Conservation (phyloP, 805 yeast species). For the Candida sonorensis region DNA sequence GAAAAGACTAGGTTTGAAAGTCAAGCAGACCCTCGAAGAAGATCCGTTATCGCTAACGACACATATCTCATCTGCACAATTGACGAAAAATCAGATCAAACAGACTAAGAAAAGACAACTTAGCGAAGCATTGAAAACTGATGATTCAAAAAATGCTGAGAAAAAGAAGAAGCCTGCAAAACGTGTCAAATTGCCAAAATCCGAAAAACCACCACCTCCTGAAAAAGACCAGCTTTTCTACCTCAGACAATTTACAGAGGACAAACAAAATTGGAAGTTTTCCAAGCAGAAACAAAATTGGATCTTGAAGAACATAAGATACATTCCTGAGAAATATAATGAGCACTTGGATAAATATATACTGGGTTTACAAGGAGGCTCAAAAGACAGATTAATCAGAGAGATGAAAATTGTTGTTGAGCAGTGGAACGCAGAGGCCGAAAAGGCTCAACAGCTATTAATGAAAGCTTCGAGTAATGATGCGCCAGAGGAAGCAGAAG, state of each 20-base stretch:
- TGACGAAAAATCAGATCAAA: conserved; percentile 38
- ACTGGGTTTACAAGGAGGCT: conserved; percentile 63
- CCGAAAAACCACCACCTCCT: conserved; percentile 63
- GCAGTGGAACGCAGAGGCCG: conserved; percentile 50
- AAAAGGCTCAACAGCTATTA: conserved; percentile 34
- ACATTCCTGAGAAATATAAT: conserved; percentile 48
- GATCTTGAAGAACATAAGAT: conserved; percentile 58
- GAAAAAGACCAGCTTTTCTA: conserved; percentile 71
- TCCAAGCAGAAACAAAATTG: conserved; percentile 84
- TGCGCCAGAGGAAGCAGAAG: too few relatives aligned
- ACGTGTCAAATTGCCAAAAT: conserved; percentile 61
- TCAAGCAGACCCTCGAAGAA: conserved; percentile 37
- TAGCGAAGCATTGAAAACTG: conserved; percentile 15
- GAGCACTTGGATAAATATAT: conserved; percentile 44
- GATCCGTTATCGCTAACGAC: conserved; percentile 39
- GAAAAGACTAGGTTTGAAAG: conserved; percentile 69
- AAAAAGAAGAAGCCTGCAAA: conserved; percentile 61
- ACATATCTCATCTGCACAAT: conserved; percentile 36
- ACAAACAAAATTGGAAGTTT: conserved; percentile 67
- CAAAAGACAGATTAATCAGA: conserved; percentile 47
- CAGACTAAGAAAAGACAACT: conserved; percentile 29
- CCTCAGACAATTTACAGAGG: conserved; percentile 49
- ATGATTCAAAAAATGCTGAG: conserved; percentile 8
- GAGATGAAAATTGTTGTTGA: conserved; percentile 41
- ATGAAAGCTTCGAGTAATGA: conserved; percentile 22